Base-by-base conservation (phyloP, 2,329 filamentous ascomycete genomes). In the Cyphellophora europaea region DNA sequence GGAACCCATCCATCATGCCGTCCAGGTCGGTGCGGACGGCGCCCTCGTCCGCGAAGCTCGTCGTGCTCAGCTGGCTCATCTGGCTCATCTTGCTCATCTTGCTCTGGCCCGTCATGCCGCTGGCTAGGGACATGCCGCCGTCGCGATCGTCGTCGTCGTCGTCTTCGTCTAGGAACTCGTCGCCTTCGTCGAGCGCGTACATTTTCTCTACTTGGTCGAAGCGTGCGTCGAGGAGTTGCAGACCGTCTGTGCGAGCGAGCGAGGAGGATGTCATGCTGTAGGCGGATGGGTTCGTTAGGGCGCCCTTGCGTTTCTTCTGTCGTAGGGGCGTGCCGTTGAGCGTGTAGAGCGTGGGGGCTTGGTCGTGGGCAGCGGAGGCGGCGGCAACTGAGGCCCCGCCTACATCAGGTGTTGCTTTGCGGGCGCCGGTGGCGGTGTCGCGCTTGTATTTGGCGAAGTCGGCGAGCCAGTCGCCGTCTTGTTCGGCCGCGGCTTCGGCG, bases 381-480 rank as follows among this genome's bases (percentile, higher is more conserved):
- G 58, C 60, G n/a, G 58, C 54, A 5, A 56, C 53, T 11, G 57
- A 53, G 10, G 53, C 60, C 11, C 57, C 51, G 8, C 59, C 55
- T 4, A 44, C 43, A 47, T 52, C 46, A 51, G 54, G 52, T 5
- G 41, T 38, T 5, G 53, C 49, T 19, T 59, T 65, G 11, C 58
- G 57, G 12, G 58, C 49, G 51, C 73, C 28, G 4, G 28, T 15
- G 3, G 15, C 30, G 38, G 61, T 59, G 40, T 88, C 84, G 53
- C 82, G 83, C 60, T 96, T 95, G 70, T 93, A 96, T 54, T 91
- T 85, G 50, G 84, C 83, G 63, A 94, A 96, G 51, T 95, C 83
- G 37, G 81, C 77, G 60, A 96, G 72, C 87, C 91, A 98, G 48
- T 84, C 81, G 41, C 85, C 81, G 36, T 83, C 78, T 11, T 81